Evolutionary conservation across 2,329 filamentous ascomycete species (phyloP), one percentile per base, ranked within the genome.

Genomic region (Penicillium glabrum): DNA sequence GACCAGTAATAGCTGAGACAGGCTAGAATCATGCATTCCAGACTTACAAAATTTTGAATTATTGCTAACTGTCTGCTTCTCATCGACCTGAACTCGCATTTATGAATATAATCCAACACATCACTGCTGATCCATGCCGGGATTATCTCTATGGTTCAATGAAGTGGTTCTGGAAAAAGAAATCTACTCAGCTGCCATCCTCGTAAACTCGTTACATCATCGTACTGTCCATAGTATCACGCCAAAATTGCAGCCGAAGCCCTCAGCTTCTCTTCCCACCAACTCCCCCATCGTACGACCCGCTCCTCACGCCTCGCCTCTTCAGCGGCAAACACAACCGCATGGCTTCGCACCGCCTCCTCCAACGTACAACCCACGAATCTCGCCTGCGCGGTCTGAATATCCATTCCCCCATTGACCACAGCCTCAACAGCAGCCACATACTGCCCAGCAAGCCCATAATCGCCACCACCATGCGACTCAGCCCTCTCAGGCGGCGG

Each of bases 241-340:
- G 19, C n/a, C 48, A 23, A 50, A 26, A 26, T 41, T 49, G 54
- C 49, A 53, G 53, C 54, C 11, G 63, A 60, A 37, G 39, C 46
- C 11, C 21, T 57, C 48, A 88, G 79, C 61, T 85, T 79, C 57
- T 74, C 70, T 31, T 76, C 74, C 91, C 91, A 96, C 90, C 91
- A 96, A 46, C 82, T 74, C 44, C 77, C 76, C 87, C 90, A 97
- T 63, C 89, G 82, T 4, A 98, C 76, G 8, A 95, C 87, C 69
- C 83, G 86, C 68, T 83, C 85, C 50, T 82, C 81, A 49, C 79
- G 80, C 67, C 93, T 84, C 5, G 93, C 91, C 67, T 96, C 89
- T 75, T 98, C 95, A 0, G 93, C 95, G 24, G 91, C 93, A 79
- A 97, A 99, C 0, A 97, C 93, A 75, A 95, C 84, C 2, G 90